phyloP scores from a whole-genome alignment of 108 stramenopile species.

The Poteriospumella lacustris region DNA sequence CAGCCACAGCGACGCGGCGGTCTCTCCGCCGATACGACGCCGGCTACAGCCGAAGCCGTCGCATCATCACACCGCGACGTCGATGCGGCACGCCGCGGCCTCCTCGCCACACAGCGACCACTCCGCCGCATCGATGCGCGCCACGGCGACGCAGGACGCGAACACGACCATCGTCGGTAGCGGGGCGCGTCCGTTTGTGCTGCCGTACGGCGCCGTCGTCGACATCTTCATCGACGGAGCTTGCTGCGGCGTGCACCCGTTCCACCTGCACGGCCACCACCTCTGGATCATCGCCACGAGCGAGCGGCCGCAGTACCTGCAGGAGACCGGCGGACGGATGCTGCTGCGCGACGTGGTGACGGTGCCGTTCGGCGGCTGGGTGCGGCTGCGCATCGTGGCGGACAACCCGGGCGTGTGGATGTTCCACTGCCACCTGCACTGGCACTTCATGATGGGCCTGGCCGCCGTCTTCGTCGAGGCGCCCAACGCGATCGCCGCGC shows the following conservation, averaged over 20 bases:
- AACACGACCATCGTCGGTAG: too few species aligned
- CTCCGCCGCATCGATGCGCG: too few species aligned
- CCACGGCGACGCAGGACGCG: too few species aligned
- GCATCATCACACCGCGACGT: too few species aligned
- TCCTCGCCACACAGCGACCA: too few species aligned
- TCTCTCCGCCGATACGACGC: too few species aligned
- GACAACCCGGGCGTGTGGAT: slow-evolving; percentile 10
- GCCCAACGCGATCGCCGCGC: background rate
- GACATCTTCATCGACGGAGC: background rate
- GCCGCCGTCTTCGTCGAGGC: background rate
- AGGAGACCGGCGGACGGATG: background rate
- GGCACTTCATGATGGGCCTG: background rate
- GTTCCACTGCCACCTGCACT: slow-evolving; percentile 10
- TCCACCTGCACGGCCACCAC: background rate
- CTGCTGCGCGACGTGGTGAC: background rate
- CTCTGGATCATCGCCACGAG: background rate
- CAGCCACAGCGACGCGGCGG: too few species aligned
- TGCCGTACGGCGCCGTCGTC: slow-evolving; percentile 4
- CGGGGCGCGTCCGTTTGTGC: background rate
- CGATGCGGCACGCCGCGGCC: too few species aligned
- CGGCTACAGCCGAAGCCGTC: too few species aligned
- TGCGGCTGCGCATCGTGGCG: background rate
- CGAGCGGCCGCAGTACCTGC: background rate
- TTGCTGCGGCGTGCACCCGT: background rate
- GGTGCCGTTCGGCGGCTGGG: background rate